Evolutionary conservation across 2,329 filamentous ascomycete species (phyloP).

Genomic region (Corinectria fuckeliana): DNA sequence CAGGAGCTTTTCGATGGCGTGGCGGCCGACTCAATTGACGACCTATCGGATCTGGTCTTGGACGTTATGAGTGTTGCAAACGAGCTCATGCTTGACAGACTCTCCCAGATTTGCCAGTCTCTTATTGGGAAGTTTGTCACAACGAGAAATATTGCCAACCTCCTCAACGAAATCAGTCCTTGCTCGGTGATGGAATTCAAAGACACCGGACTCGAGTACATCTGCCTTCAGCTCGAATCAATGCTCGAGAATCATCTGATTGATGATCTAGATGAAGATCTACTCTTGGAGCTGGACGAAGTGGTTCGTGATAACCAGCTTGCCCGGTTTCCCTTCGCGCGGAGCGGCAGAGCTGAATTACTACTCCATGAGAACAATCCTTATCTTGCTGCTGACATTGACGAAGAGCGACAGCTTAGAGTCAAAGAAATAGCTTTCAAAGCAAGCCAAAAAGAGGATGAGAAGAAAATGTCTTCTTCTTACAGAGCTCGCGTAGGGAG

Average conservation of each 20-base stretch:
- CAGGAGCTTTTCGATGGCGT: slow-evolving; percentile 82
- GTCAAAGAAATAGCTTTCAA: slow-evolving; percentile 80
- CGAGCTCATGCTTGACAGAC: slow-evolving; percentile 91
- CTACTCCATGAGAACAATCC: slow-evolving; percentile 70
- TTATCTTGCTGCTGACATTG: slow-evolving; percentile 67
- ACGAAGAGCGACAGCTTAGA: slow-evolving; percentile 72
- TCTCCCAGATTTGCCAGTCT: slow-evolving; percentile 89
- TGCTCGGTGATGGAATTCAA: slow-evolving; percentile 88
- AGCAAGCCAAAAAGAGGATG: slow-evolving; percentile 67
- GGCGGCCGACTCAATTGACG: slow-evolving; percentile 73
- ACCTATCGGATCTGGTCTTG: slow-evolving; percentile 87
- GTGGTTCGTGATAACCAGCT: slow-evolving; percentile 85
- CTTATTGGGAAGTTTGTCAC: slow-evolving; percentile 85
- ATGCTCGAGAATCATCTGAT: slow-evolving; percentile 91
- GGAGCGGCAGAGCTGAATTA: slow-evolving; percentile 74
- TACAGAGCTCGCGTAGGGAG: slow-evolving; percentile 66
- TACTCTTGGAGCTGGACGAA: slow-evolving; percentile 81
- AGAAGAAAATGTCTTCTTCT: slow-evolving; percentile 66
- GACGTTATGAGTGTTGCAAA: slow-evolving; percentile 91
- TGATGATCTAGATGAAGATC: slow-evolving; percentile 82
- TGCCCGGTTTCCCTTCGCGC: slow-evolving; percentile 76
- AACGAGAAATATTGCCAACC: slow-evolving; percentile 81
- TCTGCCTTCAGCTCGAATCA: slow-evolving; percentile 88
- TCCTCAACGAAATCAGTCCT: slow-evolving; percentile 85
- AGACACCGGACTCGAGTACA: slow-evolving; percentile 85